Conservation (phyloP, 352 stramenopile species). For the Pythium monospermum region DNA sequence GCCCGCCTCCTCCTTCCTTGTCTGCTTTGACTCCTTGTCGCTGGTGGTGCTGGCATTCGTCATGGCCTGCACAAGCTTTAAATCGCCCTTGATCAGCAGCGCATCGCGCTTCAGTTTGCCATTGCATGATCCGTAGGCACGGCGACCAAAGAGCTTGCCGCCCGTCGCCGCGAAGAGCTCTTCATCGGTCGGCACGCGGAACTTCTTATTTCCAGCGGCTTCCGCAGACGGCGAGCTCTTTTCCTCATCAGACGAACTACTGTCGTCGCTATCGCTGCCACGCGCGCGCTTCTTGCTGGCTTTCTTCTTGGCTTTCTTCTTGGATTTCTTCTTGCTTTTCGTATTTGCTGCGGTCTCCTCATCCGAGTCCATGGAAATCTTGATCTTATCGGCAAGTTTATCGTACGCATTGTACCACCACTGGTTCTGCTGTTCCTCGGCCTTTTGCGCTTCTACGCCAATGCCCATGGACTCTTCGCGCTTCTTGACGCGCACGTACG, state of each 20-base stretch:
- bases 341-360: slow-evolving; percentile 35
- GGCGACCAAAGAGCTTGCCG: slow-evolving; percentile 93
- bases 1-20: too few species aligned
- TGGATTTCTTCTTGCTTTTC: slow-evolving; percentile 51
- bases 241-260: slow-evolving; percentile 24
- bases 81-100: slow-evolving; percentile 34
- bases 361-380: slow-evolving; percentile 63
- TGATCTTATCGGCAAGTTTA: slow-evolving; percentile 83
- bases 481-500: slow-evolving; percentile 93
- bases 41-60: not conserved
- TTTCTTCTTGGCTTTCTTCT: slow-evolving; percentile 35
- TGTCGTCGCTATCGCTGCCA: slow-evolving; percentile 14
- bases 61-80: slow-evolving; percentile 1
- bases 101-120: slow-evolving; percentile 84
- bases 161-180: slow-evolving; percentile 95
- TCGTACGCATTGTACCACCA: slow-evolving; percentile 90
- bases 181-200: slow-evolving; percentile 87
- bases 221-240: slow-evolving; percentile 12
- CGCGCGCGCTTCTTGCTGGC: slow-evolving; percentile 29
- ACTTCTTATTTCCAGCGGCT: slow-evolving; percentile 30
- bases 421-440: slow-evolving; percentile 63
- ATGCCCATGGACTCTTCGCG: slow-evolving; percentile 92
- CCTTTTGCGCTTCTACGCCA: slow-evolving; percentile 72
- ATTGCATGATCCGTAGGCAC: slow-evolving; percentile 85
- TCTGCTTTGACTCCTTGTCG: slow-evolving; percentile 1